A percentile compares a stretch with the other conserved stretches of the same genome.
Evolutionary conservation across 2,329 filamentous ascomycete species (phyloP).

Genomic region (Hirsutella minnesotensis): DNA sequence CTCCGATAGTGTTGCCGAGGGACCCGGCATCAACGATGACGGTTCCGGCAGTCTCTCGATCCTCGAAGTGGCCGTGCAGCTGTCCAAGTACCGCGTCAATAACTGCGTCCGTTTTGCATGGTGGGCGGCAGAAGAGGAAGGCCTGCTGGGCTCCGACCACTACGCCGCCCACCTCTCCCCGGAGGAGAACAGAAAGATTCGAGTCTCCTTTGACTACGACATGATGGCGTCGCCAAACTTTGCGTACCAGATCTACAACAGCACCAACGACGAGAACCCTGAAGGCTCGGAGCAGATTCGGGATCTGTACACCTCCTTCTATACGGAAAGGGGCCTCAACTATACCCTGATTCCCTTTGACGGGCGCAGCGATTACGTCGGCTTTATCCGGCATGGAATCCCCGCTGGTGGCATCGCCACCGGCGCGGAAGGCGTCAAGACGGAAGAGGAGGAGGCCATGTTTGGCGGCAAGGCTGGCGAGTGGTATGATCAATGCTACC

Average conservation of each 20-base stretch:
- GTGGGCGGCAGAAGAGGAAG: conserved; percentile 58
- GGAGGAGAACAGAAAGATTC: conserved; percentile 50
- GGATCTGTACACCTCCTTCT: conserved; percentile 57
- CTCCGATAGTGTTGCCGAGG: conserved; percentile 49
- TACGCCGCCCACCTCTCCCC: conserved; percentile 43
- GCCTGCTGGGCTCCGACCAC: conserved; percentile 50
- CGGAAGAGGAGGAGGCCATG: conserved; percentile 46
- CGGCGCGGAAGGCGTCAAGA: conserved; percentile 68
- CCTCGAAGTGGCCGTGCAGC: conserved; percentile 49
- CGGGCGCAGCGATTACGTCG: conserved; percentile 69
- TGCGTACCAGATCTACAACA: conserved; percentile 58
- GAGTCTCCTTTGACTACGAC: conserved; percentile 59
- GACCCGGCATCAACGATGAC: conserved; percentile 69
- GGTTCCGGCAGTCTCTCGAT: conserved; percentile 54
- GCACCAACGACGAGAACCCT: conserved; percentile 60
- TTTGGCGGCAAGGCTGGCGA: conserved; percentile 61
- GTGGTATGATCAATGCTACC: conserved; percentile 48
- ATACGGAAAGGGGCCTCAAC: conserved; percentile 46
- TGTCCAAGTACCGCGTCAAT: conserved; percentile 44
- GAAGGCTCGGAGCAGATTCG: conserved; percentile 58
- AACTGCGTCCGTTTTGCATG: conserved; percentile 58
- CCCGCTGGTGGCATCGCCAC: conserved; percentile 67
- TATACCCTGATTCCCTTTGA: conserved; percentile 65
- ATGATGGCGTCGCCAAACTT: conserved; percentile 58
- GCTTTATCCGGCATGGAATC: conserved; percentile 62